phyloP scores from a whole-genome alignment of 768 basidiomycete species.

The Suillus paluster region DNA sequence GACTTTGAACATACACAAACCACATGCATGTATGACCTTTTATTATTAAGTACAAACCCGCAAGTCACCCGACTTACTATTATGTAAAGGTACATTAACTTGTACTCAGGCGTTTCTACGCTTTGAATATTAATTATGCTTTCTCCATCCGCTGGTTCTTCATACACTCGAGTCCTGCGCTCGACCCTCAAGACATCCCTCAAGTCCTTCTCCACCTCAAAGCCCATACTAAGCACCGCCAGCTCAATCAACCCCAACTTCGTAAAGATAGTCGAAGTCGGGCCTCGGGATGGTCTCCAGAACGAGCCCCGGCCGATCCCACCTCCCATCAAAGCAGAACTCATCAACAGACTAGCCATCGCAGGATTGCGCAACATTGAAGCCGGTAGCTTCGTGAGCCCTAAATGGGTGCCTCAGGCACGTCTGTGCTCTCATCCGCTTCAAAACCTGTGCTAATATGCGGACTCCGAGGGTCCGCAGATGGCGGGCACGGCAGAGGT shows the following conservation, averaged over 20 bases:
- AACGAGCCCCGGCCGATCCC: slow-evolving; percentile 81
- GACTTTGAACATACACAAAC: too few relatives aligned
- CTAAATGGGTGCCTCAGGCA: slow-evolving; percentile 93
- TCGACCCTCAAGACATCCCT: neutral
- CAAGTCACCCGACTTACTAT: too few relatives aligned
- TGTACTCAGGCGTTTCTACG: too few relatives aligned
- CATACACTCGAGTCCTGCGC: neutral
- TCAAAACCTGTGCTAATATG: neutral
- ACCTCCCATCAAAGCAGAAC: slow-evolving; percentile 74
- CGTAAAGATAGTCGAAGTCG: slow-evolving; percentile 80
- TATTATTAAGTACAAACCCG: too few relatives aligned
- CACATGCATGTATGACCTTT: too few relatives aligned
- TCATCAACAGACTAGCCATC: slow-evolving; percentile 72
- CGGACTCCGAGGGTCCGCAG: slow-evolving; percentile 41
- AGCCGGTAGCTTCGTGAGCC: slow-evolving; percentile 89
- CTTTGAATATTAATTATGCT: neutral
- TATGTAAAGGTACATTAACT: too few relatives aligned
- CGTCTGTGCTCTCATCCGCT: slow-evolving; percentile 18
- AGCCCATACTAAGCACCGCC: neutral
- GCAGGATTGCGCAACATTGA: slow-evolving; percentile 78
- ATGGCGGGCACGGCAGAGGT: slow-evolving; percentile 89
- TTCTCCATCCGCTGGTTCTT: neutral
- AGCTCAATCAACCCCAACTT: slow-evolving; percentile 3
- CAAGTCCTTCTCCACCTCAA: slow-evolving; percentile 6
- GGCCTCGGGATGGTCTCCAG: slow-evolving; percentile 90